These are phyloP conservation scores for Tulasnella sp. DNA, from an alignment of 768 basidiomycete species.

Conservation along the genomic window DNA sequence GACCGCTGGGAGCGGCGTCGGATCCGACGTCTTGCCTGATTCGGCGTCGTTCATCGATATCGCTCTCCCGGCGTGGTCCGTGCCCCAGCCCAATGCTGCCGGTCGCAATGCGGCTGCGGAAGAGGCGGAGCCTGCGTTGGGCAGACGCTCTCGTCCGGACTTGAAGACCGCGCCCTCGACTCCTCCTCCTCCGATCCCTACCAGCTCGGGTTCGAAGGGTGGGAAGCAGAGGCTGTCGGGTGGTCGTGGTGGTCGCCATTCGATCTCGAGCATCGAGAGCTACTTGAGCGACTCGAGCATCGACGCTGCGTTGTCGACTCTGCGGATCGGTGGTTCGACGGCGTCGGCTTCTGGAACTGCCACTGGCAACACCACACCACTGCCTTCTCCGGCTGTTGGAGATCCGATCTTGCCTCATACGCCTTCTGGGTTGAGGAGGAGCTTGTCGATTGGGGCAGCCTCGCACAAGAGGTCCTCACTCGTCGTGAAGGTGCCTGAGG, in stretches of 20 bases:
- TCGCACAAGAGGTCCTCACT: background rate
- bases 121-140: slow-evolving; percentile 8
- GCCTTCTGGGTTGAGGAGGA: slow-evolving; percentile 13
- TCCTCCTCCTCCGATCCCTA: background rate
- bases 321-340: slow-evolving; percentile 15
- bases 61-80: background rate
- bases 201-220: background rate
- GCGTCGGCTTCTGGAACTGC: background rate
- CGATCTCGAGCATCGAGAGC: slow-evolving; percentile 28
- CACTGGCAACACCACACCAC: background rate
- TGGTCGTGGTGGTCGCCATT: slow-evolving; percentile 18
- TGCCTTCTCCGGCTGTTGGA: background rate
- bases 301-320: slow-evolving; percentile 23
- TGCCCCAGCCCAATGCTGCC: background rate
- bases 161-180: background rate
- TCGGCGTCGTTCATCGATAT: slow-evolving; percentile 20
- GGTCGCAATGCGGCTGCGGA: background rate
- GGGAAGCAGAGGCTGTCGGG: background rate
- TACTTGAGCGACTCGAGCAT: slow-evolving; percentile 27
- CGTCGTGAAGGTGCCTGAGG: background rate
- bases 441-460: background rate
- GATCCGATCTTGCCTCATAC: slow-evolving; percentile 6
- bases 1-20: background rate
- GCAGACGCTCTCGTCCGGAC: background rate
- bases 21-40: background rate